Evolutionary conservation across 1,139 yeast genomes (phyloP), one percentile per base, ranked within the genome.

Genomic region (Sugiyamaella xylanicola): DNA sequence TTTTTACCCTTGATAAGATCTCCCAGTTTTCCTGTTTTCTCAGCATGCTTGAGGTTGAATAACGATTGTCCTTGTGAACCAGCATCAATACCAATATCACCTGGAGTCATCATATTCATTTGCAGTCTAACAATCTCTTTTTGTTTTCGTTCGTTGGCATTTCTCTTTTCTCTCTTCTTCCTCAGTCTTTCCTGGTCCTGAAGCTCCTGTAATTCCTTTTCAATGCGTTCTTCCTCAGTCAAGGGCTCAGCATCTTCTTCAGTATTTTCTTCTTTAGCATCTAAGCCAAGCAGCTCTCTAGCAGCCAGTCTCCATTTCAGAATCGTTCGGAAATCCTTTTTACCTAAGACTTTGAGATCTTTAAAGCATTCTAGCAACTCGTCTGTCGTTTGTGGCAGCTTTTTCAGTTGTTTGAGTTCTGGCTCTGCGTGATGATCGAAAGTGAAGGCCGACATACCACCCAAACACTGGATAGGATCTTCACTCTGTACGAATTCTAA

Each of bases 31-130:
- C 97, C 97, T 1, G 96, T 85, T 69, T 86, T 87, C 70, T 88
- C 90, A 1, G 97, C 97, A 17, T 82, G 74, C 66, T 85, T 86
- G 69, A 93, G 78, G 68, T 86, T 89, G 75, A 93, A 93, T 59
- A 92, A 75, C 0, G 95, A 81, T 57, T 89, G 95, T 47, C 87
- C 79, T 53, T 95, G 96, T 55, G 81, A 82, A n/a, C 90, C 93
- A 17, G 96, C 97, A 70, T 93, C 99, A 48, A 90, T 78, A 79
- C 98, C 98, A 62, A 93, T 85, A 67, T 90, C 96, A 78, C 82
- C 83, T 67, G 95, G 97, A 2, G 97, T 88, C 59, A 88, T 77
- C 97, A 93, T 92, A 70, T 89, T 90, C 95, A 93, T 87, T 74
- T 93, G 98, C 87, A 91, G 86, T 74, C 98, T 83, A 54, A 82